Percentiles rank a stretch among this genome's conserved stretches.
phyloP scores from a whole-genome alignment of 768 basidiomycete genomes.

The Boletus patriciae region DNA sequence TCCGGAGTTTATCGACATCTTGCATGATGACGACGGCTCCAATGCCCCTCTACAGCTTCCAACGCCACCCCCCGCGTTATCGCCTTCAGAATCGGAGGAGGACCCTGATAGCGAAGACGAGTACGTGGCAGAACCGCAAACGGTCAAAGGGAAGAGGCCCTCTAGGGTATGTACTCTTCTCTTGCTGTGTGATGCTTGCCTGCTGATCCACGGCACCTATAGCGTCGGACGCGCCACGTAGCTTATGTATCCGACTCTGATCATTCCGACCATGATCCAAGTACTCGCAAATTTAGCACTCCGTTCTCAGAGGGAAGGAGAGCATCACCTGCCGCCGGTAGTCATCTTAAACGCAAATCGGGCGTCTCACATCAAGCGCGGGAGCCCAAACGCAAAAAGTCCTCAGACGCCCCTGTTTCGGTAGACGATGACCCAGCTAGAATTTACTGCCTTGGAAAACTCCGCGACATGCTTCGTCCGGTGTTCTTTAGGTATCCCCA shows the following conservation, averaged over 20 bases:
- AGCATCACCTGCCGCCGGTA: conserved; percentile 20
- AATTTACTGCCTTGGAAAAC: conserved; percentile 77
- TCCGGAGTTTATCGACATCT: conserved; percentile 41
- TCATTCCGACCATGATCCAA: conserved; percentile 31
- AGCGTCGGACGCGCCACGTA: conserved; percentile 47
- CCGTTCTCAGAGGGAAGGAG: conserved; percentile 22
- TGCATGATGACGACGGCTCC: conserved; percentile 22
- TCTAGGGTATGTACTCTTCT: conserved; percentile 45
- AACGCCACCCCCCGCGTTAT: conserved; percentile 34
- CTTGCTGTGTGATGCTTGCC: conserved; percentile 6
- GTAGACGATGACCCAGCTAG: conserved; percentile 67
- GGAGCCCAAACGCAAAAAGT: conserved; percentile 49
- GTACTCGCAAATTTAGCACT: conserved; percentile 18
- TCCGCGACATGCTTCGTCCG: conserved; percentile 67
- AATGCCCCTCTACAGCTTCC: conserved; percentile 15
- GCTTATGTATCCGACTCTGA: conserved; percentile 46
- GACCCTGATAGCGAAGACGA: conserved; percentile 67
- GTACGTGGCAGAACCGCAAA: conserved; percentile 53
- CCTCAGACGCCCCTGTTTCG: conserved; percentile 38
- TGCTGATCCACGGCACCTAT: conserved; percentile 18
- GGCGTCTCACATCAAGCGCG: conserved; percentile 38
- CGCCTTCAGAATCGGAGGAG: conserved; percentile 48
- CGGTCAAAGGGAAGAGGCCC: conserved; percentile 33
- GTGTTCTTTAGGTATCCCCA: conserved; percentile 74
- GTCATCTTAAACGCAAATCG: conserved; percentile 56